A percentile compares a stretch with the other conserved stretches of the same genome.
phyloP scores from a whole-genome alignment of 2,329 filamentous ascomycete species.

The Aspergillus fischeri region DNA sequence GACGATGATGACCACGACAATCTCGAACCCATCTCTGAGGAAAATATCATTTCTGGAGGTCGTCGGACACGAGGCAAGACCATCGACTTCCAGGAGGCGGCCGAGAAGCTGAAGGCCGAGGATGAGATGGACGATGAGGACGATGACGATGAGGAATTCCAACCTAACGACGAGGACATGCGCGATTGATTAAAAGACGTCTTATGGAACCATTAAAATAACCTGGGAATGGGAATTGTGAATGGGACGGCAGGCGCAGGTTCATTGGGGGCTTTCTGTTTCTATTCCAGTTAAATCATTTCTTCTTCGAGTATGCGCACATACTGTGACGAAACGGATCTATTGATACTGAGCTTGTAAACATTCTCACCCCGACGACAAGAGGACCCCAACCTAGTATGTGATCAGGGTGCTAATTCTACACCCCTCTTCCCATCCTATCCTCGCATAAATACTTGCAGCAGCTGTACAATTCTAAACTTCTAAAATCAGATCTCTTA shows the following conservation, averaged over 20 bases:
- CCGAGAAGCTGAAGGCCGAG: conserved; percentile 70
- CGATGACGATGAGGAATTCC: conserved; percentile 42
- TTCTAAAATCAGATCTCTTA: background rate
- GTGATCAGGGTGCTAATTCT: background rate
- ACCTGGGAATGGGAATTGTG: conserved; percentile 8
- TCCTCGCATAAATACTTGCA: background rate
- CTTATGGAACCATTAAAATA: conserved; percentile 12
- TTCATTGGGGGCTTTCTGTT: conserved; percentile 13
- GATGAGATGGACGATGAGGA: conserved; percentile 57
- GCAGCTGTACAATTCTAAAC: background rate
- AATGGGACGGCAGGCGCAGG: conserved; percentile 17
- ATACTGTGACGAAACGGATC: background rate
- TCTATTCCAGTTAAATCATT: background rate
- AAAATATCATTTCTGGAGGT: conserved; percentile 77
- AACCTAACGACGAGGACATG: conserved; percentile 33
- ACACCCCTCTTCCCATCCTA: background rate
- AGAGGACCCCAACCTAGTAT: background rate
- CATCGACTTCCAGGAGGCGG: conserved; percentile 92
- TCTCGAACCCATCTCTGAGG: conserved; percentile 84
- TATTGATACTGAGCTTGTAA: background rate
- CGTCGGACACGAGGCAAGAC: conserved; percentile 85
- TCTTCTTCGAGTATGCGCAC: background rate
- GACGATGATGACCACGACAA: conserved; percentile 71
- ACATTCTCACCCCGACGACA: background rate
- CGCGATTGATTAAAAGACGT: conserved; percentile 29